Percentiles rank a stretch among this genome's conserved stretches.
phyloP scores from a whole-genome alignment of 1,284 basidiomycete genomes.

The Microbotryomycetes sp. region DNA sequence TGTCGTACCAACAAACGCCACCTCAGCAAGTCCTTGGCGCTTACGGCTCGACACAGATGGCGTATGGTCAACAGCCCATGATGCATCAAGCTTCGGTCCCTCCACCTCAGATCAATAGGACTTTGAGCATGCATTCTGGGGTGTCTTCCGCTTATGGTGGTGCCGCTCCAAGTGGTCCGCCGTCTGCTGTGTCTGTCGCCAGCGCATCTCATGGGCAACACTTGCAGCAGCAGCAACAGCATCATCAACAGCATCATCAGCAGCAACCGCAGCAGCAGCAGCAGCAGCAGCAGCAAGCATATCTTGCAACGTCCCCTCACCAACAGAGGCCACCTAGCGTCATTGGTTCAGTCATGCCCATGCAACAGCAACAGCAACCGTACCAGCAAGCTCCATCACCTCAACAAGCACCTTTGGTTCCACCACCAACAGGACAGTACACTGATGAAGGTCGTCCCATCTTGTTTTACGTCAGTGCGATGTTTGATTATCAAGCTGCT shows the following conservation, averaged over 20 bases:
- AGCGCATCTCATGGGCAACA: conserved; percentile 14
- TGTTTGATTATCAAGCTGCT: conserved; percentile 84
- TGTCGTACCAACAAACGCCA: too few relatives aligned
- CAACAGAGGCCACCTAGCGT: conserved; percentile 41
- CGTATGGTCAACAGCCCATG: too few relatives aligned
- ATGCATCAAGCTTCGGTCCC: conserved; percentile 29
- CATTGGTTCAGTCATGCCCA: not conserved
- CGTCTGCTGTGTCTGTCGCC: too few relatives aligned
- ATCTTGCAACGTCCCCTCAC: conserved; percentile 40
- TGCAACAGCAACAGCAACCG: conserved; percentile 12
- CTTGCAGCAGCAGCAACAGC: conserved; percentile 27
- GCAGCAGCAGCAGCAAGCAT: conserved; percentile 18
- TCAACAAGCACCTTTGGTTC: conserved; percentile 32
- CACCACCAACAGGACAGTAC: conserved; percentile 58
- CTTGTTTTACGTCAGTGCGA: conserved; percentile 82
- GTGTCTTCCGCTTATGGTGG: conserved; percentile 22
- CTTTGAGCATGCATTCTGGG: conserved; percentile 13
- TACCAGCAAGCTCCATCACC: conserved; percentile 42
- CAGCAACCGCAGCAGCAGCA: conserved; percentile 27
- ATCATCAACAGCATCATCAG: conserved; percentile 27
- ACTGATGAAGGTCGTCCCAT: conserved; percentile 72
- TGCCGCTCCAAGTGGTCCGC: too few relatives aligned
- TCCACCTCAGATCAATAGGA: conserved; percentile 19
- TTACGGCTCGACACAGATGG: too few relatives aligned
- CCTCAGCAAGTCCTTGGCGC: too few relatives aligned